Evolutionary conservation across 768 basidiomycete genomes (phyloP).

Genomic region (Naganishia randhawae): DNA sequence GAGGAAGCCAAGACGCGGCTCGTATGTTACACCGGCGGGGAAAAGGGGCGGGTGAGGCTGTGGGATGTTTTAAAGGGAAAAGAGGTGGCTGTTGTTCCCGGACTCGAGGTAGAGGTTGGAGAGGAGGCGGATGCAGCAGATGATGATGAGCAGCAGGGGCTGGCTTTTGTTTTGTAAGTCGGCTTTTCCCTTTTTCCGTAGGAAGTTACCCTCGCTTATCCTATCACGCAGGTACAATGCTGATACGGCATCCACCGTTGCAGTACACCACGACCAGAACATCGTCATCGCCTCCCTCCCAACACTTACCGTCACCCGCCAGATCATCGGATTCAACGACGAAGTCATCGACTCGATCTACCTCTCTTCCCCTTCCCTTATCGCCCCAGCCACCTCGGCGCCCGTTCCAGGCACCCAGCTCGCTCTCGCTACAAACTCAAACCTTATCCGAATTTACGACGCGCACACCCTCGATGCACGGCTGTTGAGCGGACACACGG

Average conservation of each 20-base stretch:
- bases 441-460: slow-evolving; percentile 85
- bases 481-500: slow-evolving; percentile 79
- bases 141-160: slow-evolving; percentile 78
- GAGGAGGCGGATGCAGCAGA: slow-evolving; percentile 55
- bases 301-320: slow-evolving; percentile 64
- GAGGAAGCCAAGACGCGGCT: slow-evolving; percentile 53
- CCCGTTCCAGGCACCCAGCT: slow-evolving; percentile 62
- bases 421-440: slow-evolving; percentile 96
- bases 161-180: slow-evolving; percentile 65
- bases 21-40: slow-evolving; percentile 82
- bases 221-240: slow-evolving; percentile 62
- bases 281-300: slow-evolving; percentile 74
- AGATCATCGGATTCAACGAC: slow-evolving; percentile 94
- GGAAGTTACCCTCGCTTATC: not conserved
- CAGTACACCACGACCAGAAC: slow-evolving; percentile 93
- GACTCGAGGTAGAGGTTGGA: slow-evolving; percentile 53
- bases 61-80: slow-evolving; percentile 74
- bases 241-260: slow-evolving; percentile 63
- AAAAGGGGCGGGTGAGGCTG: slow-evolving; percentile 76
- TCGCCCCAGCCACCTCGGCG: slow-evolving; percentile 30
- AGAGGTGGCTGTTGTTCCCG: slow-evolving; percentile 60
- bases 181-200: slow-evolving; percentile 3
- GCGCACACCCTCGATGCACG: slow-evolving; percentile 72
- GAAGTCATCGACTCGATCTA: slow-evolving; percentile 89
- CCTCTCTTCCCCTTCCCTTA: slow-evolving; percentile 54